Conservation (phyloP, 2,329 filamentous ascomycete genomes). For the Didymella glomerata region DNA sequence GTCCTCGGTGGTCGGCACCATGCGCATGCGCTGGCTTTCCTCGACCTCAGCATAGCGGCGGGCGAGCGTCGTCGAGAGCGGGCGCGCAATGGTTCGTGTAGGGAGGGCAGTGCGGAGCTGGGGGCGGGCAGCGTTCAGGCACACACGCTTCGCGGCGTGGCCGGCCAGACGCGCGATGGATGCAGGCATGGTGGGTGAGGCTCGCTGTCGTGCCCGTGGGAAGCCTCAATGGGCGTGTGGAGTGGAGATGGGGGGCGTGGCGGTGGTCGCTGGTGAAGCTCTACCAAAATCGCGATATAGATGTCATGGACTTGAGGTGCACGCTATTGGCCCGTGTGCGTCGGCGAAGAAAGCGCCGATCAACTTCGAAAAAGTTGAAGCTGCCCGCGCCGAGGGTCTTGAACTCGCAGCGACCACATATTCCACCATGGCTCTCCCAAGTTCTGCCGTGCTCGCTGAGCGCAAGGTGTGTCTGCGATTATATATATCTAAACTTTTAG, state of each 20-base stretch:
- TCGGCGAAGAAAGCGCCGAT: conserved; percentile 16
- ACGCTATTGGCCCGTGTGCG: conserved; percentile 38
- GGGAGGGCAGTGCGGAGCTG: conserved; percentile 49
- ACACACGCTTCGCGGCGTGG: conserved; percentile 74
- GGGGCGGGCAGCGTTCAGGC: conserved; percentile 62
- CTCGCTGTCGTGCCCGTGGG: conserved; percentile 41
- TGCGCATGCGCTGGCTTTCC: conserved; percentile 62
- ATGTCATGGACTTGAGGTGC: conserved; percentile 31
- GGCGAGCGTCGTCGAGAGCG: conserved; percentile 71
- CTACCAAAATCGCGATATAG: conserved; percentile 38
- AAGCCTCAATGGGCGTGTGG: conserved; percentile 48
- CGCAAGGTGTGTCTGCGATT: conserved; percentile 63
- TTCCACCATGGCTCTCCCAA: conserved; percentile 55
- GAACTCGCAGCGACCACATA: conserved; percentile 12
- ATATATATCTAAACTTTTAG: neutral
- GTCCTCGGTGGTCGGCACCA: conserved; percentile 71
- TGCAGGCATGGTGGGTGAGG: conserved; percentile 68
- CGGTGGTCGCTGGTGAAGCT: conserved; percentile 42
- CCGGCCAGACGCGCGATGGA: conserved; percentile 76
- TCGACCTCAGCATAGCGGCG: conserved; percentile 69
- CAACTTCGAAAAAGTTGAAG: conserved; percentile 15
- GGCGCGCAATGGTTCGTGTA: conserved; percentile 61
- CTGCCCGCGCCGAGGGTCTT: conserved; percentile 27
- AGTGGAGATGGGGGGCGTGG: conserved; percentile 44
- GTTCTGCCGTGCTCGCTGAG: conserved; percentile 64